Base-by-base conservation (phyloP, 2,329 filamentous ascomycete species). In the Aureobasidium sp. region DNA sequence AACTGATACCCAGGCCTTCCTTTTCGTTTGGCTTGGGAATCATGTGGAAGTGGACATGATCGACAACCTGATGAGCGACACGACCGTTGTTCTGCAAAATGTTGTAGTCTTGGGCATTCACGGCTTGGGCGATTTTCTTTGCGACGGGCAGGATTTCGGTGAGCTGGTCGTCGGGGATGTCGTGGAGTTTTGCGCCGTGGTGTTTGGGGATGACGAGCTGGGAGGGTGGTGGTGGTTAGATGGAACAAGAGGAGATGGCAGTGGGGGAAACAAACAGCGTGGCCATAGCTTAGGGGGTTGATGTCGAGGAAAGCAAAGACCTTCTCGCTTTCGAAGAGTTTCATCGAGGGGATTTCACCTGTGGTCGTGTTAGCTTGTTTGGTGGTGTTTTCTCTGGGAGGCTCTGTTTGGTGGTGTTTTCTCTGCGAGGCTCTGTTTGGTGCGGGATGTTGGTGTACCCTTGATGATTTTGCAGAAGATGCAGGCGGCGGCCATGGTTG, bases 381-480 rank as follows among this genome's bases (percentile, higher is more conserved):
- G n/a, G 27, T 55, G 17, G 15, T 49, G n/a, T 57, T 17, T 25
- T 46, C 23, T 7, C 2, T 43, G 15, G 29, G 19, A 31, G 40
- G 8, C n/a, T n/a, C n/a, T n/a, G n/a, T n/a, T n/a, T n/a, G n/a
- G n/a, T n/a, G n/a, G n/a, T n/a, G n/a, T n/a, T n/a, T n/a, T n/a
- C n/a, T n/a, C n/a, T n/a, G n/a, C n/a, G n/a, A n/a, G n/a, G n/a
- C n/a, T n/a, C n/a, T n/a, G n/a, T 47, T 31, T 35, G 38, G 27
- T n/a, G 31, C 21, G 19, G 8, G 27, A 21, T 9, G 45, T 17
- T 25, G 35, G 29, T 68, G 57, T 74, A 84, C 93, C 93, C 83
- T 95, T 95, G 79, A 99, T 88, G 73, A 99, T 97, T 75, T 90
- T 95, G 82, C 94, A 99, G 79, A 99, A 99, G 71, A 97, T 90